Evolutionary conservation across 495 filamentous ascomycete genomes (phyloP).

Genomic region (Aspergillus haitiensis): DNA sequence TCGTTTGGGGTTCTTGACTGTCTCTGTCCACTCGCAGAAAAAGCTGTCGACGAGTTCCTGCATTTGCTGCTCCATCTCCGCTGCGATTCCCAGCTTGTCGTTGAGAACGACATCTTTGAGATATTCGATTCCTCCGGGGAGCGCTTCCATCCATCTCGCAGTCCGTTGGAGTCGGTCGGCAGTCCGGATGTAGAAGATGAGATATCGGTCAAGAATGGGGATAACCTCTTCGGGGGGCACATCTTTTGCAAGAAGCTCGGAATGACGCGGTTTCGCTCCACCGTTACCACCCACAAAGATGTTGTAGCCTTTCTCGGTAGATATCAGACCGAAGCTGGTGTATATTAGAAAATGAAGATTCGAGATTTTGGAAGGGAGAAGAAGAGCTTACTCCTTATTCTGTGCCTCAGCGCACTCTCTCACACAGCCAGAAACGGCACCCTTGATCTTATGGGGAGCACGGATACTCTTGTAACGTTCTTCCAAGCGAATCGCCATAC

Average conservation of each 20-base stretch:
- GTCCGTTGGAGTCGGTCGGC: conserved; percentile 95
- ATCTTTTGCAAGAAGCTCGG: conserved; percentile 87
- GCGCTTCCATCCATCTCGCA: conserved; percentile 85
- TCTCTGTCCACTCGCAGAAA: conserved; percentile 96
- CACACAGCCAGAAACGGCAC: conserved; percentile 88
- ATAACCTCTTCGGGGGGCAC: conserved; percentile 83
- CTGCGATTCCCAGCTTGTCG: conserved; percentile 86
- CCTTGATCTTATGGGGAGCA: conserved; percentile 91
- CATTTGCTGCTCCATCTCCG: conserved; percentile 88
- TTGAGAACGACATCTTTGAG: conserved; percentile 81
- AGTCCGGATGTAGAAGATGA: conserved; percentile 96
- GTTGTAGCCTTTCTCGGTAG: conserved; percentile 94
- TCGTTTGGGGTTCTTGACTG: conserved; percentile 66
- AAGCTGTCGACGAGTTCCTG: conserved; percentile 80
- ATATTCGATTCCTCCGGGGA: conserved; percentile 86
- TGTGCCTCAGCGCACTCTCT: conserved; percentile 95
- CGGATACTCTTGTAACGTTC: conserved; percentile 95
- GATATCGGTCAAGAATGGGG: conserved; percentile 85
- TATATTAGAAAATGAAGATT: conserved; percentile 18
- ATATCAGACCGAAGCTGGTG: conserved; percentile 82
- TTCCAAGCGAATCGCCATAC: conserved; percentile 89
- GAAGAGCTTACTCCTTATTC: conserved; percentile 74
- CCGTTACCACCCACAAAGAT: conserved; percentile 94
- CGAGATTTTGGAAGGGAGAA: not conserved
- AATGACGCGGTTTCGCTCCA: conserved; percentile 82